phyloP scores from a whole-genome alignment of 805 yeast species.

The Nematodospora valgi region DNA sequence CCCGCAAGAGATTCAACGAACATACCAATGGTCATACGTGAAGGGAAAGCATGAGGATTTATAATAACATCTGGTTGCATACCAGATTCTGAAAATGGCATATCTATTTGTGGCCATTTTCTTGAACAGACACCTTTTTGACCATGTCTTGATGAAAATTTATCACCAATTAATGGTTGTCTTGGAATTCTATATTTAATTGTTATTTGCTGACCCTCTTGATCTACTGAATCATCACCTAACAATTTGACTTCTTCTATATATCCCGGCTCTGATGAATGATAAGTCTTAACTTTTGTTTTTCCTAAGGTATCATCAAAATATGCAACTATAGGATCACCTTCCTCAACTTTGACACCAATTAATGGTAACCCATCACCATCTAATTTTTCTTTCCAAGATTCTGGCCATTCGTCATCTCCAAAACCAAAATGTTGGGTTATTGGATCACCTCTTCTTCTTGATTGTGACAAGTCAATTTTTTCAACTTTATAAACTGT shows the following conservation, averaged over 20 bases:
- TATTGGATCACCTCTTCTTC: slow-evolving; percentile 91
- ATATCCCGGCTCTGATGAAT: slow-evolving; percentile 90
- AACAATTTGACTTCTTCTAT: slow-evolving; percentile 92
- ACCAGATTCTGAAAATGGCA: slow-evolving; percentile 96
- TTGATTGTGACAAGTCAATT: slow-evolving; percentile 70
- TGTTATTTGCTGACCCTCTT: slow-evolving; percentile 80
- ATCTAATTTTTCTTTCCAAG: slow-evolving; percentile 86
- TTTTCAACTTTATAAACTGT: slow-evolving; percentile 94
- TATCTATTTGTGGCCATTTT: slow-evolving; percentile 94
- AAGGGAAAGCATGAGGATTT: slow-evolving; percentile 99
- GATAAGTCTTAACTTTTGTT: slow-evolving; percentile 89
- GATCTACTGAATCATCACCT: slow-evolving; percentile 73
- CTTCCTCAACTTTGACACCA: slow-evolving; percentile 86
- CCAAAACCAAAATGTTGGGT: slow-evolving; percentile 96
- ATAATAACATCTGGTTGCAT: slow-evolving; percentile 97
- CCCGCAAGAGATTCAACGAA: slow-evolving; percentile 98
- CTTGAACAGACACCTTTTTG: slow-evolving; percentile 98
- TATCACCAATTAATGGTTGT: slow-evolving; percentile 94
- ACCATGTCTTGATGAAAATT: slow-evolving; percentile 96
- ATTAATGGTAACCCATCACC: slow-evolving; percentile 89
- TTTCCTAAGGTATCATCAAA: slow-evolving; percentile 88
- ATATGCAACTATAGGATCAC: slow-evolving; percentile 93
- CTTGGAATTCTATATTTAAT: slow-evolving; percentile 90
- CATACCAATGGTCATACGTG: slow-evolving; percentile 99
- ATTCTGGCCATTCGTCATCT: slow-evolving; percentile 84